These are phyloP conservation scores for Linnemannia hyalina DNA, from an alignment of 192 early-diverging fungal genomes.

Conservation along the genomic window DNA sequence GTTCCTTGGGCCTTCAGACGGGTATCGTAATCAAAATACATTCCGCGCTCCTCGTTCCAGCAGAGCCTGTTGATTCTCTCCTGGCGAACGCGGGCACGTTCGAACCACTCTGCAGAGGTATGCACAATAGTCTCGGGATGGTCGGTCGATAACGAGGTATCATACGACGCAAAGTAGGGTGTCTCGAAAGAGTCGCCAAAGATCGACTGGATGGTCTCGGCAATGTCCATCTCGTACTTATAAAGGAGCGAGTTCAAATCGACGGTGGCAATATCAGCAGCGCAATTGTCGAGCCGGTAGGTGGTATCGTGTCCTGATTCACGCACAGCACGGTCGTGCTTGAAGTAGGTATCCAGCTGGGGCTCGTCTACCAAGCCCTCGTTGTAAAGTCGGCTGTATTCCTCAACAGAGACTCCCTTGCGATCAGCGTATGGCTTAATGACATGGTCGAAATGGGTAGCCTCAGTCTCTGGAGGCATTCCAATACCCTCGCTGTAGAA, in stretches of 20 bases:
- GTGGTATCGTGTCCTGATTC: conserved; percentile 97
- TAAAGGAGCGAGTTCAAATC: conserved; percentile 93
- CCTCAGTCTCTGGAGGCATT: conserved; percentile 97
- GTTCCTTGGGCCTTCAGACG: conserved; percentile 66
- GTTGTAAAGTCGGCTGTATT: conserved; percentile 83
- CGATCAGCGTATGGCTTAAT: conserved; percentile 81
- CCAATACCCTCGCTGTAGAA: conserved; percentile 91
- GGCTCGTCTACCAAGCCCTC: conserved; percentile 77
- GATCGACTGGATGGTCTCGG: conserved; percentile 70
- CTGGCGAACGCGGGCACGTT: conserved; percentile 70
- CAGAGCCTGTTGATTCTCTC: conserved; percentile 79
- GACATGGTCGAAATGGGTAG: conserved; percentile 87
- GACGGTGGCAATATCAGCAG: conserved; percentile 91
- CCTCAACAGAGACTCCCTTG: conserved; percentile 71
- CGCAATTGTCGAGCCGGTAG: conserved; percentile 90
- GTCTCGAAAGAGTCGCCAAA: conserved; percentile 67
- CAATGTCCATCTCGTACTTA: conserved; percentile 95
- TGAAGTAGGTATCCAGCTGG: conserved; percentile 92
- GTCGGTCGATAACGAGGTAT: conserved; percentile 5
- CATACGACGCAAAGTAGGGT: conserved; percentile 23
- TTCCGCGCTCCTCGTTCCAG: conserved; percentile 81
- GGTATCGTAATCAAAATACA: conserved; percentile 95
- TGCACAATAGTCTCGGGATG: conserved; percentile 50
- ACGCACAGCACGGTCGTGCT: conserved; percentile 96
- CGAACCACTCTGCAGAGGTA: conserved; percentile 68